Evolutionary conservation across 306 rosid species (phyloP), one percentile per base, ranked within the genome.

Genomic region (Casuarina equisetifolia): DNA sequence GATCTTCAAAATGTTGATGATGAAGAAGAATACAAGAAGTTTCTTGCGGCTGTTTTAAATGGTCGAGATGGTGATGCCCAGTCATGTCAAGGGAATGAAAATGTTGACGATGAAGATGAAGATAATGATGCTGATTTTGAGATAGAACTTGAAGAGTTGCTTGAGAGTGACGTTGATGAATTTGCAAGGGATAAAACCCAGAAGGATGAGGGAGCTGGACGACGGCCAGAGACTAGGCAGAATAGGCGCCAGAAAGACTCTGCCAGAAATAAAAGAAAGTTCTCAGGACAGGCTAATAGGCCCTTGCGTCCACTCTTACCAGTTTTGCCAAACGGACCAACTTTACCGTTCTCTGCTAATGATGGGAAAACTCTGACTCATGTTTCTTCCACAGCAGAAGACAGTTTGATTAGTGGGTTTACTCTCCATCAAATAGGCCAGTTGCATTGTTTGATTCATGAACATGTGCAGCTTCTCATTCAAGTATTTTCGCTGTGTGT

Each of bases 101-200:
- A 48, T 79, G 90, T 64, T 53, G 97, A 87, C 61, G 97, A 95
- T 46, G 99, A 87, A 78, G 93, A 92, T 75, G 99, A 92, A 79
- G 97, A 95, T 80, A 95, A 90, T 51, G 99, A 95, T 86, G 96
- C 86, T 12, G 99, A 95, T 87, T 95, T 92, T 82, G 99, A 95
- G 89, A 84, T 91, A 82, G 99, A 95, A 82, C 94, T 95, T 75
- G 97, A 95, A 83, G 99, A 91, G 89, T 86, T 92, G 71, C 89
- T 92, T 69, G 99, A 92, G 87, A 92, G 96, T 82, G 97, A 95
- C 48, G 75, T 73, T 1, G 97, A 92, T 77, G 97, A 88, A 63
- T 79, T 69, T 81, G 75, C 80, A n/a, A 75, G 46, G 7, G 88
- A 78, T 16, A 76, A 70, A 76, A 67, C 70, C 50, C 83, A 17